phyloP scores from a whole-genome alignment of 148 eudicot species.

The Diospyros lotus region DNA sequence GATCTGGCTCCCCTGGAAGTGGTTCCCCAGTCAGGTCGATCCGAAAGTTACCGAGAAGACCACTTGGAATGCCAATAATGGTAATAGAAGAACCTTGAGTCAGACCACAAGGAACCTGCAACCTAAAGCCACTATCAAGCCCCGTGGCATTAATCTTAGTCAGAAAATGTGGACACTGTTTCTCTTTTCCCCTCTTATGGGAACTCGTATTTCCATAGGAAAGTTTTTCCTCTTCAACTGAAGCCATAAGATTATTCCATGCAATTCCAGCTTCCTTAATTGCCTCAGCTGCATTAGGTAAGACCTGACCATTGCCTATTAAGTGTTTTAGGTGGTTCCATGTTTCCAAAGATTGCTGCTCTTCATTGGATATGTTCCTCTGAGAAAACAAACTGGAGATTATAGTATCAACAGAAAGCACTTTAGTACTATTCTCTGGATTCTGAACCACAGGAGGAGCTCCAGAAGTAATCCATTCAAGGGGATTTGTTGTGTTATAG shows the following conservation, averaged over 20 bases:
- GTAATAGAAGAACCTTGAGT: conserved; percentile 95
- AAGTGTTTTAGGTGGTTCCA: conserved; percentile 72
- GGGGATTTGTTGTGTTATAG: conserved; percentile 54
- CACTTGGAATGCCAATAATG: conserved; percentile 83
- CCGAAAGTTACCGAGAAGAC: conserved; percentile 79
- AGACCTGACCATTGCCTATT: conserved; percentile 51
- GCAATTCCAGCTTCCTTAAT: conserved; percentile 77
- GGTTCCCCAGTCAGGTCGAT: conserved; percentile 86
- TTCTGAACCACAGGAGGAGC: conserved; percentile 50
- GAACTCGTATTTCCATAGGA: conserved; percentile 47
- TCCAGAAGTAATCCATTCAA: conserved; percentile 65
- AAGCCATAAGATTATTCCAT: conserved; percentile 79
- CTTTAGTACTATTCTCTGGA: conserved; percentile 43
- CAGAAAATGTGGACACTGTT: conserved; percentile 93
- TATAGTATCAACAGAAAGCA: conserved; percentile 48
- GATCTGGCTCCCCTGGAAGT: conserved; percentile 94
- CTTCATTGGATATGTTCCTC: conserved; percentile 68
- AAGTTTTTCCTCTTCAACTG: conserved; percentile 67
- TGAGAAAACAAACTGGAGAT: conserved; percentile 44
- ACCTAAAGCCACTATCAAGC: conserved; percentile 55
- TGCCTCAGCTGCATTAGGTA: conserved; percentile 88
- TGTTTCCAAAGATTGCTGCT: conserved; percentile 57
- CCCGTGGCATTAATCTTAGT: conserved; percentile 71
- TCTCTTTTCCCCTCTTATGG: conserved; percentile 55
- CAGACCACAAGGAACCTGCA: conserved; percentile 84